phyloP scores from a whole-genome alignment of 2,329 filamentous ascomycete genomes.

The Dichotomopilus funicola region DNA sequence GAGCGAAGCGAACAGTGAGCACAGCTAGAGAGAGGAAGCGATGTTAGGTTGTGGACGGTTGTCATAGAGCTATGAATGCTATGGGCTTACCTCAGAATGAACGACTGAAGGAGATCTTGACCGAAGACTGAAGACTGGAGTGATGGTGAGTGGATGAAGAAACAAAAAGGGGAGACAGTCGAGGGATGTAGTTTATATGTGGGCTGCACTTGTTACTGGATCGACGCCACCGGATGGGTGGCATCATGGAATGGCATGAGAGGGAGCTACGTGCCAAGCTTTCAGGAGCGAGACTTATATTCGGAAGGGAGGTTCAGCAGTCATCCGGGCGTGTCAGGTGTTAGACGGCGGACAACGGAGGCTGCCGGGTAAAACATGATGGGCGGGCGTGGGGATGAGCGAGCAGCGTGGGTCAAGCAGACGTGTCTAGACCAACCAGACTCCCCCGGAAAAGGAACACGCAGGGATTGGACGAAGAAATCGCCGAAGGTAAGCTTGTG shows the following conservation, averaged over 20 bases:
- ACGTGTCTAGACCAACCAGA: not conserved
- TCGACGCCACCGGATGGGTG: not conserved
- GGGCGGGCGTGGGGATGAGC: conserved; percentile 17
- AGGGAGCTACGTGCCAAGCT: conserved; percentile 27
- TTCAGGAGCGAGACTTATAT: conserved; percentile 26
- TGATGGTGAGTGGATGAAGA: conserved; percentile 31
- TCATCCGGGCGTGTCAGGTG: conserved; percentile 38
- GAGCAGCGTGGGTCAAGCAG: conserved; percentile 5
- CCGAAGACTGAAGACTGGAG: conserved; percentile 23
- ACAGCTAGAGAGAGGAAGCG: conserved; percentile 33
- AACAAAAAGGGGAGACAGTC: conserved; percentile 22
- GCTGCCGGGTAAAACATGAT: conserved; percentile 29
- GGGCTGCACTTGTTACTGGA: not conserved
- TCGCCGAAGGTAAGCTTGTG: conserved; percentile 7
- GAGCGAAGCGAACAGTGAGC: conserved; percentile 43
- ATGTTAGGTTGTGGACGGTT: conserved; percentile 6
- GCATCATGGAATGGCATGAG: conserved; percentile 23
- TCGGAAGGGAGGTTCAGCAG: conserved; percentile 34
- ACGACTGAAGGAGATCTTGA: conserved; percentile 34
- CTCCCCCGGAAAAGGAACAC: not conserved
- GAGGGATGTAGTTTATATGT: conserved; percentile 35
- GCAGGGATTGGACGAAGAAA: not conserved
- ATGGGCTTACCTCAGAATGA: conserved; percentile 40
- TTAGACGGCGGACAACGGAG: conserved; percentile 28
- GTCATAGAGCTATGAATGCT: not conserved